Conservation (phyloP, 225 moss, liverwort and hornwort genomes). For the Bryoerythrophyllum caledonicum region DNA sequence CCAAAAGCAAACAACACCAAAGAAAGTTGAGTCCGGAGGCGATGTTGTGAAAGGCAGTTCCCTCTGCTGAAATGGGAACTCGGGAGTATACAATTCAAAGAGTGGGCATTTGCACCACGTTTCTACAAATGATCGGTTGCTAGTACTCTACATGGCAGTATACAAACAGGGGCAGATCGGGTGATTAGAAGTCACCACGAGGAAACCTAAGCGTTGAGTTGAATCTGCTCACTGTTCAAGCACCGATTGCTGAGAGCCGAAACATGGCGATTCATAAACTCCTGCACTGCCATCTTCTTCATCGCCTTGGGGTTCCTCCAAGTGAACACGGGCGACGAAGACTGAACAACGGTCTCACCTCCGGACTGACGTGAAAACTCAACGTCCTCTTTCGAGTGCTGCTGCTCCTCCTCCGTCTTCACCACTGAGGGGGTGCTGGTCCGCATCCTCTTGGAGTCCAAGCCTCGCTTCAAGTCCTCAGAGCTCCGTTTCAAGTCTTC, state of each 20-base stretch:
- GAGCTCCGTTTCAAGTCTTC: conserved; percentile 1
- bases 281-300: conserved; percentile 94
- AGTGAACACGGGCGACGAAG: conserved; percentile 46
- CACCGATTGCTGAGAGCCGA: conserved; percentile 57
- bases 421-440: conserved; percentile 22
- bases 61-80: conserved; percentile 1
- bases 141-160: conserved; percentile 38
- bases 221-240: conserved; percentile 52
- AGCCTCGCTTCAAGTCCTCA: conserved; percentile 40
- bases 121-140: conserved; percentile 40
- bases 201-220: conserved; percentile 25
- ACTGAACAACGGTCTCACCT: conserved; percentile 23
- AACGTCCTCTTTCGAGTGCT: conserved; percentile 36
- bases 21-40: neutral
- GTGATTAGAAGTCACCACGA: conserved; percentile 25
- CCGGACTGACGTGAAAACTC: conserved; percentile 43
- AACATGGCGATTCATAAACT: conserved; percentile 76
- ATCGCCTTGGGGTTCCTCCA: conserved; percentile 84
- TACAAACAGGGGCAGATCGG: conserved; percentile 23
- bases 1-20: neutral
- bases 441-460: conserved; percentile 61
- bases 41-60: neutral
- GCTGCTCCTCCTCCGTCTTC: conserved; percentile 48
- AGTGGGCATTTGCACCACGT: conserved; percentile 38
- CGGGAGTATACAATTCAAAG: conserved; percentile 20